Base-by-base conservation (phyloP, 2,329 filamentous ascomycete genomes). In the Aspergillus transmontanensis region DNA sequence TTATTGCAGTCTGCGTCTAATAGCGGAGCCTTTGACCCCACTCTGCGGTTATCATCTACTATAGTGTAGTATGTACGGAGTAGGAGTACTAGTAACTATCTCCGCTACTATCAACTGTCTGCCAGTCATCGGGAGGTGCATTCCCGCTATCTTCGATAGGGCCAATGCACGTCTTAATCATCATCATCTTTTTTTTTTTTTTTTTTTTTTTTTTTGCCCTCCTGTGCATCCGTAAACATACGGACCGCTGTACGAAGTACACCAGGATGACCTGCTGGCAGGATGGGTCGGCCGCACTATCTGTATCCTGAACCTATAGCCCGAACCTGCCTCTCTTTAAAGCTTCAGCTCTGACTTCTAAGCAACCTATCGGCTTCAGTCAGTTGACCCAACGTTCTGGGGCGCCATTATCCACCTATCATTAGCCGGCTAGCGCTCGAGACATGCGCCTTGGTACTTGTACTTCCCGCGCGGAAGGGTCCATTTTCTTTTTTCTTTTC, bases 101-200 rank as follows among this genome's bases (percentile, higher is more conserved):
- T 64, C 63, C 65, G 63, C 64, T 58, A 58, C 61, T 64, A 46
- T 63, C 62, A 56, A 61, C 59, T 59, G 64, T 65, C 68, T 69
- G 67, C 68, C 68, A 69, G 65, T 70, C 65, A 70, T 70, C 50
- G 59, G 57, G 58, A 63, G 61, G 58, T 65, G 57, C 65, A 63
- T 64, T 66, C 62, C 63, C 61, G 63, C 66, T 69, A 68, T 69
- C 66, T 55, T 67, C 61, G 67, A 68, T 69, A 64, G 64, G 68
- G 61, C 68, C 67, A 67, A 66, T 66, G 65, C 65, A 67, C 50
- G 57, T 28, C 58, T 60, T 62, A 68, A 58, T 61, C 58, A 60
- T 53, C 60, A 60, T 36, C 14, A 6, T 53, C 57, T 43, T 60
- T n/a, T 6, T 21, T 12, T 21, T 36, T 5, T 9, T 9, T 41